Base-by-base conservation (phyloP, 225 moss, liverwort and hornwort species). In the Lunularia cruciata region DNA sequence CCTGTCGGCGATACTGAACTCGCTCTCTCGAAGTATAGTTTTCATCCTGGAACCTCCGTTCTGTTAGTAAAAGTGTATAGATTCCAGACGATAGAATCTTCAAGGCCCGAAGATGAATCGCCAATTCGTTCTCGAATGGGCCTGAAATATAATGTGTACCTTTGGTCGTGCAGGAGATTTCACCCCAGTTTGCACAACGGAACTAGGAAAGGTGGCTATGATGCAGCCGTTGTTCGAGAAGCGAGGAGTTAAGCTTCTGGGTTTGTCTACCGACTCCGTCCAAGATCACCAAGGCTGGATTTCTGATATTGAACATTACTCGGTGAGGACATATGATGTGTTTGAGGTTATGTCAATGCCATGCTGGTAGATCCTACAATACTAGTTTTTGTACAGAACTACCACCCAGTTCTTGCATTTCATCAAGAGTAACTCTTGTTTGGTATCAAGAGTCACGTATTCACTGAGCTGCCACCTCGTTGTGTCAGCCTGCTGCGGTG, bases 131-230 rank as follows among this genome's bases (percentile, higher is more conserved):
- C n/a, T n/a, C n/a, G n/a, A n/a, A n/a, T n/a, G n/a, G n/a, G n/a
- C n/a, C n/a, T n/a, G n/a, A n/a, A n/a, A n/a, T n/a, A n/a, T n/a
- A n/a, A n/a, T n/a, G n/a, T n/a, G n/a, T n/a, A n/a, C n/a, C n/a
- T n/a, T n/a, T n/a, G n/a, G n/a, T n/a, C 9, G 6, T 67, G n/a
- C 51, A 67, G 67, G 67, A 36, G 95, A 96, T 34, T 96, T 78
- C 80, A 96, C 95, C 11, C 95, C 95, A 0, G 95, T 96, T 8
- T 96, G 95, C 76, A 96, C 95, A 2, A 96, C 95, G 7, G 95
- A 96, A 79, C 86, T 96, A 1, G 95, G 92, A 38, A 83, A 87
- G 0, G 90, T 96, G 6, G 95, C 86, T 0, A 47, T 80, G 66
- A 83, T 74, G 35, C 33, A 90, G 42, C 90, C 90, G 0, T 88